Evolutionary conservation across 495 filamentous ascomycete species (phyloP).

Genomic region (Trichoderma gamsii): DNA sequence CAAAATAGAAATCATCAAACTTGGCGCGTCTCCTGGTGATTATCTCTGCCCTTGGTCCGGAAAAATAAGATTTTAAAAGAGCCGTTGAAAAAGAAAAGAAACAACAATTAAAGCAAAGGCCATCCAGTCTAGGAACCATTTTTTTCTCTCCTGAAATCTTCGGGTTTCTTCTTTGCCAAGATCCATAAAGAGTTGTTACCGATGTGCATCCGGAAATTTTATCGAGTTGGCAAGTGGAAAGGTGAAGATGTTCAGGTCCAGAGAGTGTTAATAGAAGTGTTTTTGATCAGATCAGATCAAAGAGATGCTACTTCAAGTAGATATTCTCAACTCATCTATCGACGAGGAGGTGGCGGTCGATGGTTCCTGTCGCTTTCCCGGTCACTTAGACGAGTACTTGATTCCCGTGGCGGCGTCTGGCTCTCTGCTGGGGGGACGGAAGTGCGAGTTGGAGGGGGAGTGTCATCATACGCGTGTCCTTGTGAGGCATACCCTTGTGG

Average conservation of each 20-base stretch:
- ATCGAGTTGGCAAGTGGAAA: neutral
- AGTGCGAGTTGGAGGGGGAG: slow-evolving; percentile 26
- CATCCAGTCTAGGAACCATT: neutral
- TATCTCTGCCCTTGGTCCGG: slow-evolving; percentile 2
- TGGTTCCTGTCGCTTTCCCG: slow-evolving; percentile 31
- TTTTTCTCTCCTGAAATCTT: neutral
- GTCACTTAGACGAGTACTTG: slow-evolving; percentile 30
- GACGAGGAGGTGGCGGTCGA: slow-evolving; percentile 24
- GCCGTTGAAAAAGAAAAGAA: neutral
- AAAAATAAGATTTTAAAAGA: neutral
- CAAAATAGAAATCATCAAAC: slow-evolving; percentile 1
- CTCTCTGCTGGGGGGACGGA: slow-evolving; percentile 28
- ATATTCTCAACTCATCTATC: neutral
- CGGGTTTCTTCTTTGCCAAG: neutral
- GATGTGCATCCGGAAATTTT: neutral
- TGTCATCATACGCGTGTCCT: slow-evolving; percentile 31
- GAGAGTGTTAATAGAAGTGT: neutral
- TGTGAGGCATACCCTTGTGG: slow-evolving; percentile 32
- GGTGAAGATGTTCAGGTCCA: neutral
- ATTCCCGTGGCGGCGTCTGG: slow-evolving; percentile 21
- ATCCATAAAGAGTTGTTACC: neutral
- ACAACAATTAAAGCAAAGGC: neutral
- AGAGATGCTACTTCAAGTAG: neutral
- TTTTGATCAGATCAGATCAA: neutral
- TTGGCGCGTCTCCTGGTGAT: slow-evolving; percentile 9